Evolutionary conservation across 2,329 filamentous ascomycete species (phyloP).

Genomic region (Aspergillus clavatus): DNA sequence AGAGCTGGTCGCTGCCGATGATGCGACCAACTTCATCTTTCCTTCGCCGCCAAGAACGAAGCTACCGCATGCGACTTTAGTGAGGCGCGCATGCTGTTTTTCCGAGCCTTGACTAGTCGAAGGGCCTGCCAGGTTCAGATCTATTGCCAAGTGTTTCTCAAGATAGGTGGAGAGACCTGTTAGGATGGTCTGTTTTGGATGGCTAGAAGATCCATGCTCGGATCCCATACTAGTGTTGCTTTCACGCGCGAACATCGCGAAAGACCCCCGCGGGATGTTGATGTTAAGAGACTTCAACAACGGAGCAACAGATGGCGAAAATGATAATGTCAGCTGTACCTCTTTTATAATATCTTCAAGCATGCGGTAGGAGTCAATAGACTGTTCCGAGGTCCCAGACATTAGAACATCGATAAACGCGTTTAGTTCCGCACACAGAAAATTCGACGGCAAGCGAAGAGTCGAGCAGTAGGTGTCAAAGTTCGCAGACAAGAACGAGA

Average conservation of each 20-base stretch:
- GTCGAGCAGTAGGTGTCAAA: constrained; percentile 49
- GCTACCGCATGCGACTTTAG: constrained; percentile 35
- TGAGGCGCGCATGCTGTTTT: constrained; percentile 30
- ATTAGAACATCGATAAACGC: constrained; percentile 26
- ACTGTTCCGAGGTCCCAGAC: neutral
- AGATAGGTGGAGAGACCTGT: constrained; percentile 33
- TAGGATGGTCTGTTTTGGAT: constrained; percentile 16
- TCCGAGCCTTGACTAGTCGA: constrained; percentile 4
- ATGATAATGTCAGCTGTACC: constrained; percentile 37
- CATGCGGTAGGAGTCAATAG: constrained; percentile 5
- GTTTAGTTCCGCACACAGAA: constrained; percentile 44
- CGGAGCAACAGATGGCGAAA: constrained; percentile 32
- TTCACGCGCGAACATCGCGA: constrained; percentile 17
- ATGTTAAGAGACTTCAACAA: constrained; percentile 33
- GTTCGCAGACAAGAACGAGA: constrained; percentile 45
- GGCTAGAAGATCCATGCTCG: neutral
- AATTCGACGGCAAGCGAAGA: constrained; percentile 41
- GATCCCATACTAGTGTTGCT: constrained; percentile 4
- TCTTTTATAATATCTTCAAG: constrained; percentile 35
- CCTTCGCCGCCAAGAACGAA: constrained; percentile 39
- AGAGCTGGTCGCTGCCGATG: constrained; percentile 11
- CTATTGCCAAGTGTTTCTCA: constrained; percentile 37
- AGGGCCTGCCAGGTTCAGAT: constrained; percentile 28
- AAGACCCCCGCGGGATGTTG: constrained; percentile 28
- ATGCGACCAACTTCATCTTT: constrained; percentile 34